A percentile compares a stretch with the other conserved stretches of the same genome.
Evolutionary conservation across 257 asterid species (phyloP).

Genomic region (Solanum bulbocastanum): DNA sequence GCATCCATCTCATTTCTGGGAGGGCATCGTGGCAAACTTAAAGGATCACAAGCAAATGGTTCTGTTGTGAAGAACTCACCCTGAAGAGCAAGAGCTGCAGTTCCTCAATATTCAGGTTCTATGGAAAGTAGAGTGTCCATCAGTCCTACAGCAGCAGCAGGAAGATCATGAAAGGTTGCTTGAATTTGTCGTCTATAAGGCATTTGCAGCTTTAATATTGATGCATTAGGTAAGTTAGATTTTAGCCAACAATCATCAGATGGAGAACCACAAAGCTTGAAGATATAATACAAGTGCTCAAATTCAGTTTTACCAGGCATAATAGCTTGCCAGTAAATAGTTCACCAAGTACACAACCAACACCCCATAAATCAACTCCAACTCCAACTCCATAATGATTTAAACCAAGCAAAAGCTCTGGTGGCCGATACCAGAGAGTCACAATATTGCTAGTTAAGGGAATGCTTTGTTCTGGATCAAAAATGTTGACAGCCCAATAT

Average conservation of each 20-base stretch:
- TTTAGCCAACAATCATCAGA: neutral
- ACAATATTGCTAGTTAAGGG: neutral
- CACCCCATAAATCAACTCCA: neutral
- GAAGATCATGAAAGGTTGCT: neutral
- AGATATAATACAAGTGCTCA: neutral
- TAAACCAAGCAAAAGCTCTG: neutral
- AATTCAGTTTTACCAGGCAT: neutral
- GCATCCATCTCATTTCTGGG: neutral
- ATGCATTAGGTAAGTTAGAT: neutral
- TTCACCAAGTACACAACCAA: neutral
- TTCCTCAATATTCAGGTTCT: neutral
- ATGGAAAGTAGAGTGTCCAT: neutral
- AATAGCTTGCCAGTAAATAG: neutral
- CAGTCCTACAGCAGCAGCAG: neutral
- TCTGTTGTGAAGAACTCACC: neutral
- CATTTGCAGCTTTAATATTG: neutral
- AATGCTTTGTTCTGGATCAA: neutral
- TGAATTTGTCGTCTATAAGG: neutral
- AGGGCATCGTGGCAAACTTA: neutral
- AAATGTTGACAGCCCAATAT: neutral
- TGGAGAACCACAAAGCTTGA: neutral
- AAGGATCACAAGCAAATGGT: neutral
- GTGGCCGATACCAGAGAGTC: neutral
- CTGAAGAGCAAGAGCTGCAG: neutral
- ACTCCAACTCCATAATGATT: neutral